Percentiles rank a stretch among this genome's conserved stretches.
These are phyloP conservation scores for Aspergillus sp. DNA, from an alignment of 2,329 filamentous ascomycete species.

Conservation along the genomic window DNA sequence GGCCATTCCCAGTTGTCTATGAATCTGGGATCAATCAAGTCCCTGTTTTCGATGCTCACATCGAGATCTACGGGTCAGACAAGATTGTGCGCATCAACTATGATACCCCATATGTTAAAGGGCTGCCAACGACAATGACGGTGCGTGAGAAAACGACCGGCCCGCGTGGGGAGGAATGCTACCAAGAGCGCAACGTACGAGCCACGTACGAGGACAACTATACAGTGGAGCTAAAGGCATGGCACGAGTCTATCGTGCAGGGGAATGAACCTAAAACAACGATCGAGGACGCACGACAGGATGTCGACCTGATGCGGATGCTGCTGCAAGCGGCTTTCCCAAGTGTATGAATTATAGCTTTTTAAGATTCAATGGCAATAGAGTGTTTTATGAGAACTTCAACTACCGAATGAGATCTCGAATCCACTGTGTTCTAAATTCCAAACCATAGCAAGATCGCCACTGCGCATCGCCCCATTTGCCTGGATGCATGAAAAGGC, in stretches of 20 bases:
- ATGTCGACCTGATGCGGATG: constrained; percentile 43
- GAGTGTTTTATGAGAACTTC: not conserved
- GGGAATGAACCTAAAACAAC: constrained; percentile 44
- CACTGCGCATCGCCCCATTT: too few relatives aligned
- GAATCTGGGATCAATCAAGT: constrained; percentile 57
- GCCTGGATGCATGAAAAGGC: not conserved
- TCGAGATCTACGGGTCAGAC: constrained; percentile 48
- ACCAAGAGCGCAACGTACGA: constrained; percentile 41
- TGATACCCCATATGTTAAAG: constrained; percentile 61
- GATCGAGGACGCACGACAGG: constrained; percentile 42
- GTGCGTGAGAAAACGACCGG: constrained; percentile 43
- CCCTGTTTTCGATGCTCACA: constrained; percentile 37
- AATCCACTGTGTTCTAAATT: too few relatives aligned
- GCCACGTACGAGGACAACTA: constrained; percentile 52
- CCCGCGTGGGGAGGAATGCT: constrained; percentile 30
- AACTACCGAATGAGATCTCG: not conserved
- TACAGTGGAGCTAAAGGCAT: constrained; percentile 43
- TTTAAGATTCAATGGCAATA: not conserved
- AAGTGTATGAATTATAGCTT: not conserved
- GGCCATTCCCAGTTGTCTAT: constrained; percentile 54
- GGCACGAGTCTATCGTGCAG: constrained; percentile 39
- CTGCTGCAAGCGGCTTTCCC: not conserved
- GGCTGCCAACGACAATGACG: constrained; percentile 53
- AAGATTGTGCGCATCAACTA: constrained; percentile 57
- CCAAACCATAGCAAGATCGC: too few relatives aligned